Evolutionary conservation across 257 asterid species (phyloP).

Genomic region (Thymus mandschuricus): DNA sequence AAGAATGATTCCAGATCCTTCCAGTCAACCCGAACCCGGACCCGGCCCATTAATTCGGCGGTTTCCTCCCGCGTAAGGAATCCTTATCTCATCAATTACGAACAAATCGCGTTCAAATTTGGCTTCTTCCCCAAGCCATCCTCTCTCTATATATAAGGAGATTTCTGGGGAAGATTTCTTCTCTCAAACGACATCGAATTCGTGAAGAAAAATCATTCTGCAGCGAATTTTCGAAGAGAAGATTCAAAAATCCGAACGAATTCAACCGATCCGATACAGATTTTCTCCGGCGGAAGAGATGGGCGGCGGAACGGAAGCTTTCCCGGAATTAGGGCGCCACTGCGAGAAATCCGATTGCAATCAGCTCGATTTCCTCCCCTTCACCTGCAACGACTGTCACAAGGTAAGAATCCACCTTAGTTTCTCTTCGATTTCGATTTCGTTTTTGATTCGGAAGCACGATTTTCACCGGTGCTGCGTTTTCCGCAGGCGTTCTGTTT

Average conservation of each 20-base stretch:
- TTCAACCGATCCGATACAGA: background rate
- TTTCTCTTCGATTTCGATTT: background rate
- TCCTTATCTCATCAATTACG: background rate
- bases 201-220: background rate
- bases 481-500: conserved; percentile 56
- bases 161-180: background rate
- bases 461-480: background rate
- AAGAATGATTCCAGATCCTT: conserved; percentile 30
- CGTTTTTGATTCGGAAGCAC: background rate
- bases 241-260: background rate
- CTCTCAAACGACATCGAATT: background rate
- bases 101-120: conserved; percentile 5
- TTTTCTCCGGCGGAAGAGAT: conserved; percentile 22
- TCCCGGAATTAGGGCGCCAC: conserved; percentile 87
- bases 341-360: conserved; percentile 73
- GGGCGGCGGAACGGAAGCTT: conserved; percentile 87
- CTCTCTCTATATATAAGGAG: conserved; percentile 5
- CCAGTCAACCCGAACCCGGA: conserved; percentile 24
- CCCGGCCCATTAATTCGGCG: background rate
- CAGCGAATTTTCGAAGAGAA: background rate
- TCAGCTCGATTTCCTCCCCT: conserved; percentile 93
- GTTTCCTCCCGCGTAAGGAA: conserved; percentile 45
- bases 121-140: conserved; percentile 50
- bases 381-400: conserved; percentile 67
- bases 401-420: conserved; percentile 35